Conservation (phyloP, 139 green algal species). For the Yamagishiella unicocca region DNA sequence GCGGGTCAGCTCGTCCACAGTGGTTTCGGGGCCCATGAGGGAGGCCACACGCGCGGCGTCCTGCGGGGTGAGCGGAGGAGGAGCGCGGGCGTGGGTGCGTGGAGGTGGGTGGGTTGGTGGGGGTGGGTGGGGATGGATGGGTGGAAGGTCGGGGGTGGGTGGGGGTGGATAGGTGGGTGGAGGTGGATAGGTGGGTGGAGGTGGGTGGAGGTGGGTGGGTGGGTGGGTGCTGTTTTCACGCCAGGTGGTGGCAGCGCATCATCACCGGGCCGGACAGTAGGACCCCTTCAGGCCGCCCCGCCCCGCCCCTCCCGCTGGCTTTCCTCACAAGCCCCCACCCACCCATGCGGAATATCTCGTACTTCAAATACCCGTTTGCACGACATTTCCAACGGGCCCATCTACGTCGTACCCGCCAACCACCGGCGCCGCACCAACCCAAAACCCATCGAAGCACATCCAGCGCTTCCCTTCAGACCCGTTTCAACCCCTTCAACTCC, state of each 20-base stretch:
- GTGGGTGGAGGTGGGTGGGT: too few species aligned
- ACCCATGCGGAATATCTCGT: too few species aligned
- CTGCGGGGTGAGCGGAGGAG: not conserved
- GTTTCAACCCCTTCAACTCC: not conserved
- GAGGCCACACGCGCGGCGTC: constrained; percentile 57
- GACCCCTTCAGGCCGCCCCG: too few species aligned
- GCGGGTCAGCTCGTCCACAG: constrained; percentile 65
- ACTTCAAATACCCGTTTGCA: too few species aligned
- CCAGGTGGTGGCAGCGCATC: too few species aligned
- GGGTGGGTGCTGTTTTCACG: too few species aligned
- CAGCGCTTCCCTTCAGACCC: not conserved
- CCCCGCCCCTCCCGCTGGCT: too few species aligned
- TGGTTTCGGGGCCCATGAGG: constrained; percentile 54
- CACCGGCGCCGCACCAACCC: too few species aligned
- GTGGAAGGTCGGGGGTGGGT: not conserved
- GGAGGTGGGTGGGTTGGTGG: not conserved
- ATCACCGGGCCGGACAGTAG: too few species aligned
- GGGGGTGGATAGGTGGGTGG: not conserved
- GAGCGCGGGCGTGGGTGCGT: not conserved
- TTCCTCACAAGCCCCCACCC: too few species aligned
- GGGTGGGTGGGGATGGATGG: not conserved
- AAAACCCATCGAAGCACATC: not conserved
- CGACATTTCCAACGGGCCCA: too few species aligned
- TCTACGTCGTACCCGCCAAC: too few species aligned
- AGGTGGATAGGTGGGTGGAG: not conserved